phyloP scores from a whole-genome alignment of 352 stramenopile genomes.

The Achlya hypogyna region DNA sequence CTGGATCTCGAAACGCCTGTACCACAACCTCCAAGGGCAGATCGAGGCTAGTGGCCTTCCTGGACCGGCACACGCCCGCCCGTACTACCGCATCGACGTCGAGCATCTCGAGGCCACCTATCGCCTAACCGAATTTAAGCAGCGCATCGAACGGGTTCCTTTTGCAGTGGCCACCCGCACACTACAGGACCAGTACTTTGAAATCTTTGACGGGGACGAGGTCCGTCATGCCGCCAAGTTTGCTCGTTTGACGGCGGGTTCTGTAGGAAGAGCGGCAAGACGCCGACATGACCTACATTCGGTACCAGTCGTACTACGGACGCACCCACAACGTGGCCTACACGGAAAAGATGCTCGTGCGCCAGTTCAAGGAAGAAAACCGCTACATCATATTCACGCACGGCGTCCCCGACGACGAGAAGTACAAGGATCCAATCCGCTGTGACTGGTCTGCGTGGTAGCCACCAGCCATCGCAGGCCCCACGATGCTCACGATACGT shows the following conservation, averaged over 20 bases:
- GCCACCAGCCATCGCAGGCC: neutral
- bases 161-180: neutral
- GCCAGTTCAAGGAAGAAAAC: neutral
- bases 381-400: conserved; percentile 16
- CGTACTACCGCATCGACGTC: conserved; percentile 12
- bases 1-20: conserved; percentile 18
- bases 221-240: no score
- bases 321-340: neutral
- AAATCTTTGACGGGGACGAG: conserved; percentile 7
- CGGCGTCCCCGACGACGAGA: conserved; percentile 13
- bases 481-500: neutral
- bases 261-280: neutral
- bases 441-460: conserved; percentile 17
- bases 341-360: conserved; percentile 18
- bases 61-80: neutral
- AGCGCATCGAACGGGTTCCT: conserved; percentile 11
- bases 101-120: neutral
- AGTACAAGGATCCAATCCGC: neutral
- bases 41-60: conserved; percentile 4
- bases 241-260: no score
- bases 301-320: conserved; percentile 4
- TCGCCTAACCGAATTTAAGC: conserved; percentile 9
- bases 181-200: conserved; percentile 7
- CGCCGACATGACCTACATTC: neutral
- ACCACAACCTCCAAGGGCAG: neutral